Evolutionary conservation across 495 filamentous ascomycete genomes (phyloP), one percentile per base, ranked within the genome.

Genomic region (Penicillium simplicissimum): DNA sequence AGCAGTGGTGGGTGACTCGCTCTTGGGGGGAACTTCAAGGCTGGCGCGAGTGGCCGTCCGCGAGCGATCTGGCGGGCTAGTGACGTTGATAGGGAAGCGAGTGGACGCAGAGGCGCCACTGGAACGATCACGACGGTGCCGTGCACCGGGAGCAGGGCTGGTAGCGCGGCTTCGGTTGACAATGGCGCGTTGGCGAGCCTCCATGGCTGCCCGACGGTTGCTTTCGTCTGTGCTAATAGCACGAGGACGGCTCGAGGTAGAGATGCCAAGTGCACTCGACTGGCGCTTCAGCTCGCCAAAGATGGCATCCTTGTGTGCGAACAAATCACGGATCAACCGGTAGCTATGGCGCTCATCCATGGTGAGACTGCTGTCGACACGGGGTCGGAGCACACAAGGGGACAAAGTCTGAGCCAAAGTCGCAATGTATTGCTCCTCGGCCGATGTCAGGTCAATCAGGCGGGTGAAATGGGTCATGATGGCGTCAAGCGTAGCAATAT

Each of bases 401-500:
- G 96, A 86, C 17, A 99, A 81, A n/a, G 77, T 76, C 55, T 87
- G 88, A 5, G 93, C 91, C 31, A 99, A 83, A 33, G 87, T 78
- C 52, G 88, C 69, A 58, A 97, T 76, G 71, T 92, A 98, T 52
- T 87, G 79, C 73, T 98, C 95, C 62, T 96, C 94, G 51, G 95
- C 95, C 37, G 93, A 97, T 7, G 95, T 99, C 58, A 98, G 82
- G 66, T 99, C 96, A 71, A 99, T 93, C 62, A 99, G 80, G 60
- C 96, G 90, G 14, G 95, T 96, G 74, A 98, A 97, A 76, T 99
- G 95, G 58, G 96, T 98, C 81, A 93, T 96, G 71, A 97, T 88
- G 49, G 96, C 95, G 76, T 99, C 95, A 69, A 99, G 89, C 34
- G 95, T 97, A 58, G 95, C 95, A 72, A 99, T 98, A 71, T 99